Evolutionary conservation across 805 yeast species (phyloP).

Genomic region (Starmerella tilneyi): DNA sequence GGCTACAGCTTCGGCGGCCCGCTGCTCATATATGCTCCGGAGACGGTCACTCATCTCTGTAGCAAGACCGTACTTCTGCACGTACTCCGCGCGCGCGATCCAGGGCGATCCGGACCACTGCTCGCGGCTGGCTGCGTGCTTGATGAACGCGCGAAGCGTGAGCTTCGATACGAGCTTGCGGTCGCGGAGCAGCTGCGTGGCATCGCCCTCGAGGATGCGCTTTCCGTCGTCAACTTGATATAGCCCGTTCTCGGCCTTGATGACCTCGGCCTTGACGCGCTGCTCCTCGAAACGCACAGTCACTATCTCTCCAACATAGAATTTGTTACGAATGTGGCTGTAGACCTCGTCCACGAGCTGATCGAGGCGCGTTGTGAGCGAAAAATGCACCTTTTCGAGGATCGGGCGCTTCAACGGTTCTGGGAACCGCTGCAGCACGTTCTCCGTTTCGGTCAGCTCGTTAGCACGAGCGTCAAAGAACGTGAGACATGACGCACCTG

Average conservation of each 20-base stretch:
- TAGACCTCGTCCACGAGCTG: conserved; percentile 81
- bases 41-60: conserved; percentile 19
- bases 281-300: conserved; percentile 43
- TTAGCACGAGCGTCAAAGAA: conserved; percentile 78
- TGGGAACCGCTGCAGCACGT: conserved; percentile 75
- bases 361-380: conserved; percentile 71
- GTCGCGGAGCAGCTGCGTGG: conserved; percentile 56
- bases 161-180: conserved; percentile 81
- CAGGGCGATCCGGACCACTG: conserved; percentile 89
- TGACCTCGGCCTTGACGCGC: conserved; percentile 40
- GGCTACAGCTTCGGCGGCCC: conserved; percentile 9
- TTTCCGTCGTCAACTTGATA: conserved; percentile 14
- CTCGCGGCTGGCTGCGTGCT: conserved; percentile 65
- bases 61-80: conserved; percentile 51
- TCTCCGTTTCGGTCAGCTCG: conserved; percentile 42
- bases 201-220: conserved; percentile 27
- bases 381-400: conserved; percentile 73
- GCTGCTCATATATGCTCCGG: conserved; percentile 7
- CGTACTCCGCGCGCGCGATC: conserved; percentile 75
- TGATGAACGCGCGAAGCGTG: conserved; percentile 78
- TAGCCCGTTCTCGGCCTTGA: conserved; percentile 11
- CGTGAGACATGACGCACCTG: conserved; percentile 86
- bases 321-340: conserved; percentile 63
- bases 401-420: conserved; percentile 87
- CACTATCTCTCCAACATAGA: conserved; percentile 84